Evolutionary conservation across 2,329 filamentous ascomycete species (phyloP).

Genomic region (Graphiopsis chlorocephala): DNA sequence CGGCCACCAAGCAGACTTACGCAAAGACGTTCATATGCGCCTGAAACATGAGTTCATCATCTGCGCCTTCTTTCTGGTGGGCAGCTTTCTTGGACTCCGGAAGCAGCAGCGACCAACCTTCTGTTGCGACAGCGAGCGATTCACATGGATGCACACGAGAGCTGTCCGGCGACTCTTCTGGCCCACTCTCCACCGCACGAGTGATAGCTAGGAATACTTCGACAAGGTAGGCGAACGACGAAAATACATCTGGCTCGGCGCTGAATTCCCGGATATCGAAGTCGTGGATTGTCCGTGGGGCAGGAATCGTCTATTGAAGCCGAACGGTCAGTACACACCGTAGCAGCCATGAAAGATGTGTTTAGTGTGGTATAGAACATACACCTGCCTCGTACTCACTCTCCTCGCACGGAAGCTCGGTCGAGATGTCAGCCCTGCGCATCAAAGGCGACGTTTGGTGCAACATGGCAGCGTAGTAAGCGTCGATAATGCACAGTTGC

Average conservation of each 20-base stretch:
- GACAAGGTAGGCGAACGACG: not conserved
- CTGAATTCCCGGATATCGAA: not conserved
- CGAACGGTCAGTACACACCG: not conserved
- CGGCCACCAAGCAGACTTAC: not conserved
- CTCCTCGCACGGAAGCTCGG: conserved; percentile 15
- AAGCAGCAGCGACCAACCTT: not conserved
- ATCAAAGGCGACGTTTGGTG: not conserved
- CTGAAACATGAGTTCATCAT: not conserved
- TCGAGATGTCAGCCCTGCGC: conserved; percentile 1
- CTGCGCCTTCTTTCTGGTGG: not conserved
- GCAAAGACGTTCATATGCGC: not conserved
- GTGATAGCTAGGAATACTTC: not conserved
- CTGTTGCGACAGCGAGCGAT: not conserved
- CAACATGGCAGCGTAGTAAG: conserved; percentile 7
- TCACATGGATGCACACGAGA: not conserved
- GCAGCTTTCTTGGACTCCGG: not conserved
- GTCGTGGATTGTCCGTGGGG: not conserved
- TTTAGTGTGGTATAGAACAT: not conserved
- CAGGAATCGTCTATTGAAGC: not conserved
- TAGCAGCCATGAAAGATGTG: not conserved
- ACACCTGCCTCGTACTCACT: not conserved
- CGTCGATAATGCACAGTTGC: conserved; percentile 13
- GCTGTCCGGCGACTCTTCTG: not conserved
- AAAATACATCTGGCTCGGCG: not conserved
- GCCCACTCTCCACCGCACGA: not conserved